Evolutionary conservation across 1,284 basidiomycete genomes (phyloP).

Genomic region (Hortiboletus rubellus): DNA sequence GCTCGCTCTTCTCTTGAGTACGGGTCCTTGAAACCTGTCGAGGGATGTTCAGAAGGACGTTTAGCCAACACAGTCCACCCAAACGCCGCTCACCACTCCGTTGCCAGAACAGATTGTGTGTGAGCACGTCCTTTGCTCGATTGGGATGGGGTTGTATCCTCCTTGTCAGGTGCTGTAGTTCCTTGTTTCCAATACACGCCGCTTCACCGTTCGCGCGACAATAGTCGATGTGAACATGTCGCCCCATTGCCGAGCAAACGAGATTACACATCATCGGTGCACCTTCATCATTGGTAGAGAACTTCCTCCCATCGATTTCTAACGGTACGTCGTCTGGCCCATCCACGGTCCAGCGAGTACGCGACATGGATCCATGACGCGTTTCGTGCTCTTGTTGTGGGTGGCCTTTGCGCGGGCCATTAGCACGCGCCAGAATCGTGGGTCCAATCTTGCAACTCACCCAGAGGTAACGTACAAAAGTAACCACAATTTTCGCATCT

Average conservation of each 20-base stretch:
- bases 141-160: constrained; percentile 47
- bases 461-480: constrained; percentile 56
- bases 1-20: constrained; percentile 55
- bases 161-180: constrained; percentile 47
- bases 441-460: constrained; percentile 31
- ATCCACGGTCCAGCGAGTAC: constrained; percentile 55
- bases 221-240: constrained; percentile 58
- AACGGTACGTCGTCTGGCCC: constrained; percentile 45
- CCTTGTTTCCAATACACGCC: constrained; percentile 41
- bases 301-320: constrained; percentile 57
- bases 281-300: constrained; percentile 56
- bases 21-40: constrained; percentile 45
- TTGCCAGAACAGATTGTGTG: too few species aligned
- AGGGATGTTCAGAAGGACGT: neutral
- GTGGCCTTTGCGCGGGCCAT: constrained; percentile 45
- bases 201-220: constrained; percentile 45
- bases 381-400: constrained; percentile 62
- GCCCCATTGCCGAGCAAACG: constrained; percentile 53
- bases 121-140: constrained; percentile 46
- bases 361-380: constrained; percentile 62
- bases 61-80: too few species aligned
- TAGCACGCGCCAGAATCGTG: neutral
- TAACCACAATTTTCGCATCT: constrained; percentile 60
- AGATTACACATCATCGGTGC: constrained; percentile 66
- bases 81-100: too few species aligned